A percentile compares a stretch with the other conserved stretches of the same genome.
phyloP scores from a whole-genome alignment of 2,329 filamentous ascomycete species.

The Aspergillus tubingensis region DNA sequence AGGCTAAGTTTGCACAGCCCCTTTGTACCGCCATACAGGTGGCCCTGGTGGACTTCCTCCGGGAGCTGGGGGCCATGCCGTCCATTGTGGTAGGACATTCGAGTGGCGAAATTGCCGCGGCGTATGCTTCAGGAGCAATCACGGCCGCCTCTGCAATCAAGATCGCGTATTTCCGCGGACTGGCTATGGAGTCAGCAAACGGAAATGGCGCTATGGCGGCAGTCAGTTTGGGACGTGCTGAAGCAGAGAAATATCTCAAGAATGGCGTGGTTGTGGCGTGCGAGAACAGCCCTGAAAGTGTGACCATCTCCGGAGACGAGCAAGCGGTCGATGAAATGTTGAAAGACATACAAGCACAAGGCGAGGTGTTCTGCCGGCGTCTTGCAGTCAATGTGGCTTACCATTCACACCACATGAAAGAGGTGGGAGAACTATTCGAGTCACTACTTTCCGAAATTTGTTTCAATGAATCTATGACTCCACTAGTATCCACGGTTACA shows the following conservation, averaged over 20 bases:
- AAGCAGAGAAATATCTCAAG: conserved; percentile 4
- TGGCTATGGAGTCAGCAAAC: background rate
- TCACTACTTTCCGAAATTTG: background rate
- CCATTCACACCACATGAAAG: conserved; percentile 7
- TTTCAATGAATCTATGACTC: background rate
- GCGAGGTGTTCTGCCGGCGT: conserved; percentile 8
- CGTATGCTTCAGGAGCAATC: conserved; percentile 28
- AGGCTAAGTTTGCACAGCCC: conserved; percentile 32
- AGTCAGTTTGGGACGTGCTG: conserved; percentile 12
- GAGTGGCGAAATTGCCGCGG: conserved; percentile 43
- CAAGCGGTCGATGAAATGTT: conserved; percentile 6
- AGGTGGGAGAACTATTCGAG: conserved; percentile 9
- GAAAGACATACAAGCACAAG: conserved; percentile 6
- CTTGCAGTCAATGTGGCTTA: conserved; percentile 23
- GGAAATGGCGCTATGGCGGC: conserved; percentile 19
- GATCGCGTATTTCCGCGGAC: background rate
- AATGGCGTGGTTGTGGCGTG: conserved; percentile 17
- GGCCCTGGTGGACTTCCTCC: conserved; percentile 32
- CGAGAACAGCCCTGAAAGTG: conserved; percentile 17
- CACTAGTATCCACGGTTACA: background rate
- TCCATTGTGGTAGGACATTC: conserved; percentile 33
- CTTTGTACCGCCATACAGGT: conserved; percentile 35
- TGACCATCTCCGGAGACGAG: conserved; percentile 20
- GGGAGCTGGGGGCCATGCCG: conserved; percentile 25
- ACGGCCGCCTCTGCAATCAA: conserved; percentile 19